Evolutionary conservation across 176 grass and related monocot species (phyloP).

Genomic region (Aegilops umbellulata): DNA sequence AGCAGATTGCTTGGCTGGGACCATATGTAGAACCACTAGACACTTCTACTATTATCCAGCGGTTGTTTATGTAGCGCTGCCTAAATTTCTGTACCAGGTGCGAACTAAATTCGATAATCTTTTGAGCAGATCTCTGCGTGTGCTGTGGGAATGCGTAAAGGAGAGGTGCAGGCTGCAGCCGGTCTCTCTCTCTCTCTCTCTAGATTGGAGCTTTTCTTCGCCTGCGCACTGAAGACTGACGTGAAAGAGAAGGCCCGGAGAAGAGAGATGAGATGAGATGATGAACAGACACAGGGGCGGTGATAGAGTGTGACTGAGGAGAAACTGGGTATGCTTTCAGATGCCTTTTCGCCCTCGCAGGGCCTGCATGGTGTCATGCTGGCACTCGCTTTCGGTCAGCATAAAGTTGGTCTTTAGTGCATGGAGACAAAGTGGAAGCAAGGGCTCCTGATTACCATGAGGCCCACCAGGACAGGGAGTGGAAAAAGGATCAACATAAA

Average conservation of each 20-base stretch:
- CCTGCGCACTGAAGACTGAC: conserved; percentile 21
- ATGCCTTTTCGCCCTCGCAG: conserved; percentile 31
- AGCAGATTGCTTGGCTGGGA: not conserved
- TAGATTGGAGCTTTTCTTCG: not conserved
- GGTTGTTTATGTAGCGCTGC: not conserved
- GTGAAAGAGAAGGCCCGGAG: conserved; percentile 25
- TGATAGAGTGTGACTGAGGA: not conserved
- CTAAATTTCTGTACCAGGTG: conserved; percentile 28
- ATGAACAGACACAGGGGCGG: not conserved
- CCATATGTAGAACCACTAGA: not conserved
- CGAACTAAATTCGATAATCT: conserved; percentile 24
- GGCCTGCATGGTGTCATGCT: conserved; percentile 34
- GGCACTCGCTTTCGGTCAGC: conserved; percentile 26
- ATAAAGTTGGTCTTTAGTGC: conserved; percentile 9
- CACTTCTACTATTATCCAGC: not conserved
- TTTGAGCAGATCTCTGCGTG: conserved; percentile 41
- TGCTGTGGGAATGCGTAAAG: conserved; percentile 28
- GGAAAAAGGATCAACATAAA: conserved; percentile 7
- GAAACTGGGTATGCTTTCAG: conserved; percentile 32
- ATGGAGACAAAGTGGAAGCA: conserved; percentile 37
- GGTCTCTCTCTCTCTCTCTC: not conserved
- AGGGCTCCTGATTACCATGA: conserved; percentile 14
- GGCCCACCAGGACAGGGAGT: too few relatives aligned
- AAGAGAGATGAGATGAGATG: not conserved
- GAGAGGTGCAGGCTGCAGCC: conserved; percentile 13